Base-by-base conservation (phyloP, 2,329 filamentous ascomycete genomes). In the Phialophora expanda region DNA sequence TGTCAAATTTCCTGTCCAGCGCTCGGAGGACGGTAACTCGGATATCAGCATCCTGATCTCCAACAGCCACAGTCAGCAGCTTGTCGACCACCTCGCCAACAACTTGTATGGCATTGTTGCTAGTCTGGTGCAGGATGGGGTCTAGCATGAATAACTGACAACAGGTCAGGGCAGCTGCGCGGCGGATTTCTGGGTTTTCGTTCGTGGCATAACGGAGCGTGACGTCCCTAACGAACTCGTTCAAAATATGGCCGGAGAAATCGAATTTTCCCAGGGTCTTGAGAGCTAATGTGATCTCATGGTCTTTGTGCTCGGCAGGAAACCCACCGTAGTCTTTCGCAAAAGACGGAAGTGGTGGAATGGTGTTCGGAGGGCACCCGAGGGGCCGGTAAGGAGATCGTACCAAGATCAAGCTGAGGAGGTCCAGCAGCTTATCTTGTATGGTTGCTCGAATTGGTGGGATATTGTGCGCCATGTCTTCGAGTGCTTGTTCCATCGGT, bases 391-490 rank as follows among this genome's bases (percentile, higher is more conserved):
- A 99, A 1, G 93, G 91, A 71, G 95, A 90, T 3, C 94, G 93
- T 69, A 93, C 96, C 1, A 99, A 86, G 3, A 98, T 94, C 69
- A 94, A 88, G 77, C 95, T 98, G 46, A 99, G 85, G 86, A 99
- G 93, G 75, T 99, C 93, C 12, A 99, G 85, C 26, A 99, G 82
- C 72, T 95, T 89, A 74, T 97, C 94, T 75, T 99, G 95, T 48
- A 99, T 98, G 6, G 88, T 93, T 1, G 90, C 86, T 75, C 96
- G 95, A 64, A 97, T 92, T 0, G 96, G 93, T 0, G 94, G 95
- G 55, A 99, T 97, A 76, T 99, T 98, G 75, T 98, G 96, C 30
- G 95, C 95, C 91, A 99, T 97, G 75, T 99, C 96, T 24, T 98
- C 93, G 61, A 99, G 83, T 2, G 96, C 96, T 76, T 98, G 93